phyloP scores from a whole-genome alignment of 1,284 basidiomycete species.

The Ceratobasidium sp. region DNA sequence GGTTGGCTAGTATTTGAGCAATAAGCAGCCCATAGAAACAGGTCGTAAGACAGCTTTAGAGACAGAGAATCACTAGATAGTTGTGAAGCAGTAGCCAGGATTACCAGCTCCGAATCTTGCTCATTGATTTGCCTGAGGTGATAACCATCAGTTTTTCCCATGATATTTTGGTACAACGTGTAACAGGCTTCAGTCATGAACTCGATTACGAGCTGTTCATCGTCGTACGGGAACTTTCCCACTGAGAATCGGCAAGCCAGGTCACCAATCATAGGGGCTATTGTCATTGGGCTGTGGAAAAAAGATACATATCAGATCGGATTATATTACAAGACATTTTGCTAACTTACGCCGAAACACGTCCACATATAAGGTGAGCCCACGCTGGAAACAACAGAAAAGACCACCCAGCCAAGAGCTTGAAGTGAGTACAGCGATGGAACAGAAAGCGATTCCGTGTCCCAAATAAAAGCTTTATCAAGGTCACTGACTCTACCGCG shows the following conservation, averaged over 20 bases:
- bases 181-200: not conserved
- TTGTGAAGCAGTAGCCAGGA: not conserved
- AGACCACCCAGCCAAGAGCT: not conserved
- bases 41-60: not conserved
- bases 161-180: not conserved
- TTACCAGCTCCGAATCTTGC: not conserved
- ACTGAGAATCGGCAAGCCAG: not conserved
- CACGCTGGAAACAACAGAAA: not conserved
- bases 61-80: not conserved
- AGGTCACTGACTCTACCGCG: no score
- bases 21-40: not conserved
- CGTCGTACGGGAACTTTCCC: not conserved
- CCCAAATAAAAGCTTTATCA: no score
- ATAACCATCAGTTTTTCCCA: not conserved
- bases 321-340: no score
- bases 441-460: no score
- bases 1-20: not conserved
- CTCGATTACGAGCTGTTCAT: not conserved
- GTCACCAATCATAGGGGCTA: not conserved
- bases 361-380: not conserved
- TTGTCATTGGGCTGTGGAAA: not conserved
- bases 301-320: no score
- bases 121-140: not conserved
- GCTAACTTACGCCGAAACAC: not conserved
- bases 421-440: no score